phyloP scores from a whole-genome alignment of 176 grass and related monocot species.

The Miscanthus lutarioriparius region DNA sequence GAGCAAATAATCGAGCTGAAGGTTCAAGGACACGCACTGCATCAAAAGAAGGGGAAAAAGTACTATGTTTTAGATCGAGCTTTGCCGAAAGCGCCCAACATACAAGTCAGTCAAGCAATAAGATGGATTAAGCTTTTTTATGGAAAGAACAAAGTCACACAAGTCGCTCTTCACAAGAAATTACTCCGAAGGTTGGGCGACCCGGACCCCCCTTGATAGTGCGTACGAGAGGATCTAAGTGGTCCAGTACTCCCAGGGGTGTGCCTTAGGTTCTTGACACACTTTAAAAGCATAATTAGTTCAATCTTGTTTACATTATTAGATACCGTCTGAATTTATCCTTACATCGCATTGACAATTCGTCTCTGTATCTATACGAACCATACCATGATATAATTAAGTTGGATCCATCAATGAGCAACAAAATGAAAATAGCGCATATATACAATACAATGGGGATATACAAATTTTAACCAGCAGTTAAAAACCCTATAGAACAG shows the following conservation, averaged over 20 bases:
- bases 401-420: too few relatives aligned
- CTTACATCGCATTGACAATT: background rate
- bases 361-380: background rate
- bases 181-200: background rate
- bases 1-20: background rate
- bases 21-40: background rate
- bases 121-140: background rate
- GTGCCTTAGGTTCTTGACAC: background rate
- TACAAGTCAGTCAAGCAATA: background rate
- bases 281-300: background rate
- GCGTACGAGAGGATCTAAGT: background rate
- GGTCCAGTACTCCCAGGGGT: background rate
- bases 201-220: background rate
- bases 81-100: background rate
- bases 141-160: background rate
- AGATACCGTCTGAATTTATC: too few relatives aligned
- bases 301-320: background rate
- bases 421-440: too few relatives aligned
- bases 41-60: background rate
- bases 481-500: too few relatives aligned
- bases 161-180: background rate
- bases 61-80: background rate
- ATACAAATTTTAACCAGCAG: too few relatives aligned
- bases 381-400: background rate
- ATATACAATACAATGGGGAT: too few relatives aligned